A percentile compares a stretch with the other conserved stretches of the same genome.
These are phyloP conservation scores for Pseudogymnoascus sp. DNA, from an alignment of 2,329 filamentous ascomycete genomes.

Conservation along the genomic window DNA sequence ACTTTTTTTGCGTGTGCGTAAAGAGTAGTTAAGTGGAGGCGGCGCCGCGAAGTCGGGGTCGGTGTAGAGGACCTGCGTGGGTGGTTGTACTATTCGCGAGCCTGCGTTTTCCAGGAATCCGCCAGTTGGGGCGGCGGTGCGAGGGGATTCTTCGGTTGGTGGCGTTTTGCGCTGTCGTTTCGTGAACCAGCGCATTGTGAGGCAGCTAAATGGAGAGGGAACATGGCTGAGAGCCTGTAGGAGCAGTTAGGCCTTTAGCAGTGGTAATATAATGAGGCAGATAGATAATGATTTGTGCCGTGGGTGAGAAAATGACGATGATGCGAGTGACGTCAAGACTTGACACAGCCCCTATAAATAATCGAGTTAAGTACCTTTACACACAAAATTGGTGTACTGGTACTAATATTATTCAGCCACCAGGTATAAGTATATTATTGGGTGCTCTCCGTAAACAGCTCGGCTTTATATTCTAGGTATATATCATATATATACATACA, in stretches of 20 bases:
- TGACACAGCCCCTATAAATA: not conserved
- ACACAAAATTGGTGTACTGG: not conserved
- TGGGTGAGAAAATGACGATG: not conserved
- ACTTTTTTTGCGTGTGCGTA: constrained; percentile 37
- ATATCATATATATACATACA: not conserved
- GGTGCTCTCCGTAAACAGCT: not conserved
- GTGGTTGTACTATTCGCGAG: not conserved
- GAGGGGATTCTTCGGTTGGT: not conserved
- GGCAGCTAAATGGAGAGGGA: not conserved
- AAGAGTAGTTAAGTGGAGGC: constrained; percentile 15
- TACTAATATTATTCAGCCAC: not conserved
- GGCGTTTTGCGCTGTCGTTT: not conserved
- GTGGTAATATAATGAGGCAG: not conserved
- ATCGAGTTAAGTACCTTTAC: not conserved
- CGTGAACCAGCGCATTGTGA: not conserved
- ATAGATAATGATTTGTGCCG: not conserved
- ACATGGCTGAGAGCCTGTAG: not conserved
- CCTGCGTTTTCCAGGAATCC: not conserved
- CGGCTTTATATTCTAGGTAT: too few species aligned
- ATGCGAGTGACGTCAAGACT: not conserved
- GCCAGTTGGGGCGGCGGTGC: not conserved
- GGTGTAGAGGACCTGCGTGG: not conserved
- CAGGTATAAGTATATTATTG: not conserved
- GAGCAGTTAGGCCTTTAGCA: not conserved
- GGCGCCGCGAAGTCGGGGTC: not conserved